phyloP scores from a whole-genome alignment of 306 rosid genomes.

The Trifolium fragiferum region DNA sequence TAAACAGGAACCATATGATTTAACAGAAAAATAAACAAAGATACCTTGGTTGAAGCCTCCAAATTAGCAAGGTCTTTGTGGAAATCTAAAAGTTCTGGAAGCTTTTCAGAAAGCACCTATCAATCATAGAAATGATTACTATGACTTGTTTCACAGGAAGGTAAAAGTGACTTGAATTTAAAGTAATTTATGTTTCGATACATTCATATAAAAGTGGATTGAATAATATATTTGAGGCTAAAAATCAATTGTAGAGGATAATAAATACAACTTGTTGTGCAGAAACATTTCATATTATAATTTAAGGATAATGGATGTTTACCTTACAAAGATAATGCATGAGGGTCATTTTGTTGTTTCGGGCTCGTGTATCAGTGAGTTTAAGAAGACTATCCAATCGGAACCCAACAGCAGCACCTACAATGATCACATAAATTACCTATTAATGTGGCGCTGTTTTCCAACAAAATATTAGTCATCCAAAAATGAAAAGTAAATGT shows the following conservation, averaged over 20 bases:
- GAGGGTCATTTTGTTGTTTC: slow-evolving; percentile 94
- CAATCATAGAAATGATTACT: slow-evolving; percentile 42
- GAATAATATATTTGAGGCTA: too few species aligned
- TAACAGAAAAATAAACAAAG: slow-evolving; percentile 32
- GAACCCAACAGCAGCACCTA: slow-evolving; percentile 98
- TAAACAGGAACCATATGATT: slow-evolving; percentile 19
- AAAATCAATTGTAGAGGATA: too few species aligned
- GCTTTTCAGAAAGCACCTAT: slow-evolving; percentile 89
- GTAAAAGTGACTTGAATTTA: too few species aligned
- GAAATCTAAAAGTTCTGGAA: slow-evolving; percentile 92
- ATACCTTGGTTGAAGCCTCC: slow-evolving; percentile 88
- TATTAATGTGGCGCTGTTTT: not conserved
- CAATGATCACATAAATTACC: slow-evolving; percentile 33
- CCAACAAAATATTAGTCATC: slow-evolving; percentile 20
- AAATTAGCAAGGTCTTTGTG: slow-evolving; percentile 70
- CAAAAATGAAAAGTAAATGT: slow-evolving; percentile 21
- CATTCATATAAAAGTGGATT: too few species aligned
- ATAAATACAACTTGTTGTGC: too few species aligned
- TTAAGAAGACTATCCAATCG: slow-evolving; percentile 97
- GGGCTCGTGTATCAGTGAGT: slow-evolving; percentile 91
- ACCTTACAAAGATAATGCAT: slow-evolving; percentile 99
- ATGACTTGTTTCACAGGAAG: slow-evolving; percentile 8
- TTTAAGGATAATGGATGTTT: slow-evolving; percentile 39
- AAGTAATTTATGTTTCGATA: too few species aligned
- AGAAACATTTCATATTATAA: slow-evolving; percentile 3